Percentiles rank a stretch among this genome's conserved stretches.
These are phyloP conservation scores for Agrocybe chaxingu DNA, from an alignment of 768 basidiomycete genomes.

Conservation along the genomic window DNA sequence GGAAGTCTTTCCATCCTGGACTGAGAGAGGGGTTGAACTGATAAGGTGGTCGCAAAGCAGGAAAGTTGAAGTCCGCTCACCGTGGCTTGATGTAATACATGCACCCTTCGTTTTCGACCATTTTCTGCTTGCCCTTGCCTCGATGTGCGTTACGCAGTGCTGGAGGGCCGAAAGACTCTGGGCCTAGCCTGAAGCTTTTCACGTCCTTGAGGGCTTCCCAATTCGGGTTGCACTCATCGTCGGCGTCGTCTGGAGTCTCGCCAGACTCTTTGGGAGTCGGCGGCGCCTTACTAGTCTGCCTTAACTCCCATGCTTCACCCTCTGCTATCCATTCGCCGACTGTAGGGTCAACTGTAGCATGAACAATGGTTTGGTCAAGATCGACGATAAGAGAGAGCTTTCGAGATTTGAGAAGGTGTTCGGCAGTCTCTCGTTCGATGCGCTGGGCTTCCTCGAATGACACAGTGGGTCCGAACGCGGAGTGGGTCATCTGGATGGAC, in stretches of 20 bases:
- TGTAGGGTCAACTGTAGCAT: constrained; percentile 97
- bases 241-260: constrained; percentile 41
- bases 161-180: constrained; percentile 63
- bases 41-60: constrained; percentile 1
- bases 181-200: constrained; percentile 80
- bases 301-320: constrained; percentile 76
- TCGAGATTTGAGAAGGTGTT: constrained; percentile 68
- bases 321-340: constrained; percentile 96
- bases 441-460: constrained; percentile 90
- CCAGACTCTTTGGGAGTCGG: constrained; percentile 18
- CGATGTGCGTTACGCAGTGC: constrained; percentile 32
- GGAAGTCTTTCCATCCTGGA: constrained; percentile 82
- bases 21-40: constrained; percentile 27
- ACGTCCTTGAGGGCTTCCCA: constrained; percentile 91
- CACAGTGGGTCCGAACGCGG: constrained; percentile 86
- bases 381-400: constrained; percentile 96
- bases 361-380: constrained; percentile 97
- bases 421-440: constrained; percentile 80
- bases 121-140: constrained; percentile 58
- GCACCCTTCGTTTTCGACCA: constrained; percentile 75
- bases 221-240: constrained; percentile 84
- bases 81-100: constrained; percentile 98
- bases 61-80: constrained; percentile 41
- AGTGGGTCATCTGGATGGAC: constrained; percentile 92
- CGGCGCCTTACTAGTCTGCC: constrained; percentile 41